A percentile compares a stretch with the other conserved stretches of the same genome.
Evolutionary conservation across 2,329 filamentous ascomycete species (phyloP).

Genomic region (Arthroderma sp.): DNA sequence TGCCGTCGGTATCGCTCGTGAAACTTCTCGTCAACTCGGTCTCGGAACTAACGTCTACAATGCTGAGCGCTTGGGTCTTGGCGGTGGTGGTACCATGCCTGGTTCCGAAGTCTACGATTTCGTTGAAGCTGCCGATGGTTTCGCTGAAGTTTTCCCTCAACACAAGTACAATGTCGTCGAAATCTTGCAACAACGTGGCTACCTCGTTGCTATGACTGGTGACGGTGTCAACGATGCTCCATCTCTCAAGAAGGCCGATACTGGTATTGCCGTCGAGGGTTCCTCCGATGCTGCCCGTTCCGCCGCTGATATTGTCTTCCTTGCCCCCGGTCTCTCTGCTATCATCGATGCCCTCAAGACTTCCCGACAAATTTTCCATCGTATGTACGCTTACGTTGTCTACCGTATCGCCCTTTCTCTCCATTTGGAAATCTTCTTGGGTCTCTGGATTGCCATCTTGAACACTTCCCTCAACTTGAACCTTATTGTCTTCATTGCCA

Average conservation of each 20-base stretch:
- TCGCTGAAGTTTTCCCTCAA: slow-evolving; percentile 87
- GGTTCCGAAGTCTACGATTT: slow-evolving; percentile 92
- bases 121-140: slow-evolving; percentile 87
- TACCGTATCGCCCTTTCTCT: slow-evolving; percentile 89
- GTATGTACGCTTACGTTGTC: slow-evolving; percentile 92
- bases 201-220: slow-evolving; percentile 91
- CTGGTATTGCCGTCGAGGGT: slow-evolving; percentile 88
- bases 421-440: slow-evolving; percentile 82
- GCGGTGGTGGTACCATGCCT: slow-evolving; percentile 82
- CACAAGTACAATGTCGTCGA: slow-evolving; percentile 93
- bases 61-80: slow-evolving; percentile 79
- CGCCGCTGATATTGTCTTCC: slow-evolving; percentile 86
- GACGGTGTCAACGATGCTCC: slow-evolving; percentile 91
- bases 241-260: slow-evolving; percentile 89
- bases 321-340: slow-evolving; percentile 77
- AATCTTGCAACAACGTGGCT: slow-evolving; percentile 84
- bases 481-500: slow-evolving; percentile 84
- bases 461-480: slow-evolving; percentile 76
- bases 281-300: slow-evolving; percentile 82
- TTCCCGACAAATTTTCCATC: slow-evolving; percentile 88
- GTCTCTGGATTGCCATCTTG: slow-evolving; percentile 79
- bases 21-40: slow-evolving; percentile 81
- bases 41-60: slow-evolving; percentile 91
- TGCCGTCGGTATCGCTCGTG: slow-evolving; percentile 81
- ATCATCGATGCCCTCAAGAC: slow-evolving; percentile 91